Conservation (phyloP, 805 yeast species). For the Ogataea salicorniae region DNA sequence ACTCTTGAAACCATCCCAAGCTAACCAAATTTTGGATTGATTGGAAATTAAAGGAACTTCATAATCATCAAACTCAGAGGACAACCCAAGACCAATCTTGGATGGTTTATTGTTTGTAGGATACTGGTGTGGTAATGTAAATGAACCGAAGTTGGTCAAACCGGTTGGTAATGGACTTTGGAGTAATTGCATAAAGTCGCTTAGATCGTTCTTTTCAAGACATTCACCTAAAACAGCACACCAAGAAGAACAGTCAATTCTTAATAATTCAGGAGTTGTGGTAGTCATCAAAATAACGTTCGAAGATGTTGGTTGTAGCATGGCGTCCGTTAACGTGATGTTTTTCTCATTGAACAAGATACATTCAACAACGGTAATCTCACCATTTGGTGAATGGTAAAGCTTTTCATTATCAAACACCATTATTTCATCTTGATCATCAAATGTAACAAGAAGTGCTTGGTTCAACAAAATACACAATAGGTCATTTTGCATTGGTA, state of each 20-base stretch:
- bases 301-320: constrained; percentile 16
- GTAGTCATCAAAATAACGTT: constrained; percentile 18
- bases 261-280: constrained; percentile 18
- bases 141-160: constrained; percentile 13
- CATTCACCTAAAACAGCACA: constrained; percentile 12
- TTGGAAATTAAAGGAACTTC: constrained; percentile 7
- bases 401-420: constrained; percentile 16
- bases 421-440: constrained; percentile 22
- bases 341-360: constrained; percentile 3
- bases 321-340: constrained; percentile 8
- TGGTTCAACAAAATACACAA: constrained; percentile 18
- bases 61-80: background rate
- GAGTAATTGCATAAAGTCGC: constrained; percentile 11
- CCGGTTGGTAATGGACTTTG: constrained; percentile 18
- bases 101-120: background rate
- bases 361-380: constrained; percentile 12
- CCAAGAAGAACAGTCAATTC: constrained; percentile 28
- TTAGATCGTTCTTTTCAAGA: constrained; percentile 15
- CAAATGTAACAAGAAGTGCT: constrained; percentile 18
- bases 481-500: constrained; percentile 23
- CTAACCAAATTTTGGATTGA: constrained; percentile 19
- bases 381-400: background rate
- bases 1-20: constrained; percentile 21
- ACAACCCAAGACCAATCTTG: background rate
- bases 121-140: constrained; percentile 6